These are phyloP conservation scores for Beta corolliflora DNA, from an alignment of 179 eudicot species.

Conservation along the genomic window DNA sequence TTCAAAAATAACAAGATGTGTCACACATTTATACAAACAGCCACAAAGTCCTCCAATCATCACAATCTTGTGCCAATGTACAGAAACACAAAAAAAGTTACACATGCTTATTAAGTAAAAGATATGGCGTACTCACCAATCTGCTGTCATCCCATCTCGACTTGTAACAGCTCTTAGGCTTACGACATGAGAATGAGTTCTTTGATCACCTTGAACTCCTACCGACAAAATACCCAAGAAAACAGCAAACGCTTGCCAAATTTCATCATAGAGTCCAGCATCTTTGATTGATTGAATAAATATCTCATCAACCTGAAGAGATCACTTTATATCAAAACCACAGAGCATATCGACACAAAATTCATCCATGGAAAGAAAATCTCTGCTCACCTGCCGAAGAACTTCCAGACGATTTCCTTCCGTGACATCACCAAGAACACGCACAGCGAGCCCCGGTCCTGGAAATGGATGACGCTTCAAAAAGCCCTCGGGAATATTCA, in stretches of 20 bases:
- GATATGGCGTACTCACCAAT: conserved; percentile 51
- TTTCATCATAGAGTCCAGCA: conserved; percentile 82
- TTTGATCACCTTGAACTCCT: conserved; percentile 98
- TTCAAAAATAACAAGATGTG: not conserved
- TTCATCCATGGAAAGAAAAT: not conserved
- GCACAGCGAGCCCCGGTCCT: conserved; percentile 94
- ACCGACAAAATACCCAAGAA: conserved; percentile 78
- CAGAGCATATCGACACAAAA: not conserved
- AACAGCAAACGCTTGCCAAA: conserved; percentile 99
- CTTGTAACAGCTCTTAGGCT: conserved; percentile 95
- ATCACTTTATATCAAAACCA: not conserved
- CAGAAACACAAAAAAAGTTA: not conserved
- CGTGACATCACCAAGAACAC: conserved; percentile 91
- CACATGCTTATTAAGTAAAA: not conserved
- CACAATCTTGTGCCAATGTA: not conserved
- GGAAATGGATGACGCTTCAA: conserved; percentile 96
- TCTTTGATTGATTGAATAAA: conserved; percentile 88
- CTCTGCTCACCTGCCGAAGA: conserved; percentile 58
- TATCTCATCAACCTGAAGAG: conserved; percentile 82
- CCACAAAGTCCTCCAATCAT: too few relatives aligned
- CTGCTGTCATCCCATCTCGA: conserved; percentile 99
- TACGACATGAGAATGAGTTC: conserved; percentile 89
- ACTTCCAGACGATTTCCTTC: conserved; percentile 71
- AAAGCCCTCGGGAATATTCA: conserved; percentile 76
- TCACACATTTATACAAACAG: not conserved